These are phyloP conservation scores for Colletotrichum sp. DNA, from an alignment of 2,329 filamentous ascomycete genomes.

Conservation along the genomic window DNA sequence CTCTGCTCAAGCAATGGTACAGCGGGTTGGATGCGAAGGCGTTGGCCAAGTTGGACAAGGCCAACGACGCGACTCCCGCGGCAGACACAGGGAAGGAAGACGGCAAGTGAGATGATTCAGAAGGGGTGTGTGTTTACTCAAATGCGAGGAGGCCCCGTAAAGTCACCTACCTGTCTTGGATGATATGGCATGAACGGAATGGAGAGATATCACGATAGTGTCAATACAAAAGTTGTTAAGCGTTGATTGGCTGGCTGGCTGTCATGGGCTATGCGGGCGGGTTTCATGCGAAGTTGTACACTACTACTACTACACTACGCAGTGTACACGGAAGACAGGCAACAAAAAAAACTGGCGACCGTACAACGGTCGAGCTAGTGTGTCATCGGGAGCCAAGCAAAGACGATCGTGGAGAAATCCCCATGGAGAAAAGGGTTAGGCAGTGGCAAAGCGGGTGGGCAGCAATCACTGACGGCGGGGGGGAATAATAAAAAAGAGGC, in stretches of 20 bases:
- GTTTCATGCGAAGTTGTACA: not conserved
- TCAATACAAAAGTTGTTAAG: not conserved
- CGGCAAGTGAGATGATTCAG: not conserved
- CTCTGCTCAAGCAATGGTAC: constrained; percentile 55
- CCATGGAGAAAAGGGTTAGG: constrained; percentile 11
- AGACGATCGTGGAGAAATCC: constrained; percentile 18
- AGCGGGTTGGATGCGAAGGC: constrained; percentile 50
- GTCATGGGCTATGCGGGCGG: not conserved
- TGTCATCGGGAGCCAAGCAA: constrained; percentile 16
- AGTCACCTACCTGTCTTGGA: not conserved
- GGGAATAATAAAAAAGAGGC: not conserved
- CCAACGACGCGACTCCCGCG: constrained; percentile 41
- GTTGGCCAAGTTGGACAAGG: constrained; percentile 52
- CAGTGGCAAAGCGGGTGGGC: not conserved
- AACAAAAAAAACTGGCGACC: not conserved
- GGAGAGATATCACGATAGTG: not conserved
- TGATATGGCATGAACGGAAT: not conserved
- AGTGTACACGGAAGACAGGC: not conserved
- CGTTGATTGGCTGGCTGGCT: not conserved
- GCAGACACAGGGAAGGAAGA: constrained; percentile 22
- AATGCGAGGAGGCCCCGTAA: not conserved
- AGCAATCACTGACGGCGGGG: not conserved
- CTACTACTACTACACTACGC: not conserved
- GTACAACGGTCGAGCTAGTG: not conserved
- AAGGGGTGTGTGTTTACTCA: not conserved